Evolutionary conservation across 345 rosid species (phyloP), one percentile per base, ranked within the genome.

Genomic region (Gossypium thurberi): DNA sequence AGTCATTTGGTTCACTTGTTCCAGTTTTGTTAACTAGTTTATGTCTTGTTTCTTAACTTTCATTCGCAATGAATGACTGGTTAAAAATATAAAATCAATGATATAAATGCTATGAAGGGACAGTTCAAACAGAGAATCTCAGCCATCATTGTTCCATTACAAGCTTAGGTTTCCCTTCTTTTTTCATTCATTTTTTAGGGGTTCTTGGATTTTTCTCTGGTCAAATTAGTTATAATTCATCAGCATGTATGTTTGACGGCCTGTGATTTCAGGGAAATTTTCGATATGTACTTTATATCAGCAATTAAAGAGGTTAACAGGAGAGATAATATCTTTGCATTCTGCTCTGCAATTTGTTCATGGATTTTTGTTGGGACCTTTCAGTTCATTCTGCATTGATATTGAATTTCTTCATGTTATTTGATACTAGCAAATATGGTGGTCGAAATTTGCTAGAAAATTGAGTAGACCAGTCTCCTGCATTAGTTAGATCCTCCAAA

Each of bases 401-500:
- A 21, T 26, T 63, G 53, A 33, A 7, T 25, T 52, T 68, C 28
- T 44, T 74, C 60, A 6, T 26, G 20, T 50, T 60, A n/a, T 65
- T 56, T 57, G 20, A 33, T 47, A 37, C 47, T 50, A 21, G 73
- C 15, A 37, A 59, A 40, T 56, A 25, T 25, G 60, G 10, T 58
- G 43, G 26, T 56, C 17, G 3, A 59, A 59, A 37, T 65, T 65
- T 70, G 47, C 23, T 8, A 53, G 28, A 12, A 20, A 46, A 37
- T 65, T 8, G 43, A 67, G 46, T 40, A 18, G 59, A 42, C 37
- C 61, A 50, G 8, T 26, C 23, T 69, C 42, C 23, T 9, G 69
- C 1, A 1, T 55, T 46, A 57, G 26, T 75, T 75, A 37, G 62
- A 73, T 47, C 15, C n/a, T 68, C 71, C 58, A 8, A 48, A 48